These are phyloP conservation scores for Xylariomycetidae sp. DNA, from an alignment of 2,329 filamentous ascomycete genomes.

Conservation along the genomic window DNA sequence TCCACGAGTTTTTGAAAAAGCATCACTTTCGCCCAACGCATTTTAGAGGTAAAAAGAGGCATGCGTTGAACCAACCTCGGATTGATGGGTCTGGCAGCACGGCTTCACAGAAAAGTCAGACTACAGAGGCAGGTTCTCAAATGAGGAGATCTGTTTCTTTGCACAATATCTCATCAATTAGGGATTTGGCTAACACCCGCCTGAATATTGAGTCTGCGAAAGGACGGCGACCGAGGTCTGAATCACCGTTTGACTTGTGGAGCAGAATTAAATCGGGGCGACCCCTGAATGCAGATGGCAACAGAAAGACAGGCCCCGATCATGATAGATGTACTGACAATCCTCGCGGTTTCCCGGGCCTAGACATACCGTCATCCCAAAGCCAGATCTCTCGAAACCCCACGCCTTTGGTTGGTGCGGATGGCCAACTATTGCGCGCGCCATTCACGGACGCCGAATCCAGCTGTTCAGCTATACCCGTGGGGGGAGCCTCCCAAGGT, in stretches of 20 bases:
- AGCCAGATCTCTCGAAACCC: neutral
- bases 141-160: neutral
- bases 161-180: slow-evolving; percentile 5
- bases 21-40: slow-evolving; percentile 61
- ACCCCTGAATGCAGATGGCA: too few species aligned
- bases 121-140: slow-evolving; percentile 5
- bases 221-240: slow-evolving; percentile 25
- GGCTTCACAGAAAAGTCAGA: slow-evolving; percentile 8
- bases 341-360: too few species aligned
- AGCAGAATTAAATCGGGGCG: slow-evolving; percentile 31
- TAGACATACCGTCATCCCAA: too few species aligned
- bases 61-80: slow-evolving; percentile 1
- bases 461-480: slow-evolving; percentile 1
- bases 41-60: slow-evolving; percentile 9
- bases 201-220: slow-evolving; percentile 35
- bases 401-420: slow-evolving; percentile 16
- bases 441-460: slow-evolving; percentile 17
- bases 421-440: slow-evolving; percentile 18
- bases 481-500: too few species aligned
- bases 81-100: slow-evolving; percentile 2
- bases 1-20: slow-evolving; percentile 69
- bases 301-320: too few species aligned
- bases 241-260: slow-evolving; percentile 32
- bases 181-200: slow-evolving; percentile 24
- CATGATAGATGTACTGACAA: too few species aligned